A percentile compares a stretch with the other conserved stretches of the same genome.
These are phyloP conservation scores for Nicotiana benthamiana DNA, from an alignment of 257 asterid species.

Conservation along the genomic window DNA sequence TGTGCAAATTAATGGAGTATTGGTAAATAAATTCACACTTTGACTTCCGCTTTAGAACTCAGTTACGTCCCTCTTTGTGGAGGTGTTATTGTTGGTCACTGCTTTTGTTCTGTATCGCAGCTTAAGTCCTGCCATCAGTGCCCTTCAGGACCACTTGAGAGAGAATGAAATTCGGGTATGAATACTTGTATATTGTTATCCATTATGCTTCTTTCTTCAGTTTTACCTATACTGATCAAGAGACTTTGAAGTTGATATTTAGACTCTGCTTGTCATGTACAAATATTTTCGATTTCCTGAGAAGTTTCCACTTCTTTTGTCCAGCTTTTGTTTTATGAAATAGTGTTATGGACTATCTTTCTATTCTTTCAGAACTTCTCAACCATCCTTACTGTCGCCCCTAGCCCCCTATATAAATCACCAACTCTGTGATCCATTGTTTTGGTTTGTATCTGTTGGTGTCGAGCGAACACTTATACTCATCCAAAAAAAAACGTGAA, in stretches of 20 bases:
- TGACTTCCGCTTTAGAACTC: background rate
- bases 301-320: background rate
- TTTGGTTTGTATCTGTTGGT: background rate
- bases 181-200: background rate
- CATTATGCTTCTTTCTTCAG: background rate
- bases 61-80: background rate
- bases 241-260: background rate
- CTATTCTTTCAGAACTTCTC: background rate
- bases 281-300: background rate
- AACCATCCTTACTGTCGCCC: background rate
- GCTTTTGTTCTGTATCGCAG: constrained; percentile 35
- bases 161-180: constrained; percentile 89
- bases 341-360: background rate
- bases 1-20: constrained; percentile 95
- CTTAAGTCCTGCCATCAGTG: constrained; percentile 83
- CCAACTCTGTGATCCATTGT: background rate
- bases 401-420: background rate
- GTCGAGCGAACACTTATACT: background rate
- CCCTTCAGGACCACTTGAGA: constrained; percentile 80
- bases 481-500: background rate
- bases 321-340: background rate
- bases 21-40: constrained; percentile 40
- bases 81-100: constrained; percentile 8
- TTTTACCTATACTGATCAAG: background rate
- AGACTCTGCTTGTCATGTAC: background rate